Conservation (phyloP, 345 rosid genomes). For the Capsella bursapastoris region DNA sequence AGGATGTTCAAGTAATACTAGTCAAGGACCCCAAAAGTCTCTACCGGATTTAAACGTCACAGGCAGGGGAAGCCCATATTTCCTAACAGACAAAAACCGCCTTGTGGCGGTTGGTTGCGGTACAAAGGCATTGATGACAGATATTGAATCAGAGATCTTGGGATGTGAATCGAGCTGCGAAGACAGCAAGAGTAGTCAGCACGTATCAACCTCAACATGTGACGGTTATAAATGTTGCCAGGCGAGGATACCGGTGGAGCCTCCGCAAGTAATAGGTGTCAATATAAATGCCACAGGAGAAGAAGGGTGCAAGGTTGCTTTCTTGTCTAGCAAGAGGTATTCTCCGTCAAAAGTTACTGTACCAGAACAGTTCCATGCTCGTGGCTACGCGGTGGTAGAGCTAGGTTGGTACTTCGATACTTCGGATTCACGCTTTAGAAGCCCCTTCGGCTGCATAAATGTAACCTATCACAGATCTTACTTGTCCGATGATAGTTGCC, state of each 20-base stretch:
- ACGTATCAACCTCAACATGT: conserved; percentile 23
- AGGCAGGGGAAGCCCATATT: conserved; percentile 29
- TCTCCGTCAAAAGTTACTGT: background rate
- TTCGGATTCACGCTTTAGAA: conserved; percentile 21
- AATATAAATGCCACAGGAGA: background rate
- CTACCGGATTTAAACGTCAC: conserved; percentile 15
- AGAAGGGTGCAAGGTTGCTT: conserved; percentile 19
- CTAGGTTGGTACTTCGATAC: conserved; percentile 29
- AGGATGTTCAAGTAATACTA: conserved; percentile 25
- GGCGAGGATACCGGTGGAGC: conserved; percentile 28
- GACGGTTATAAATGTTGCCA: conserved; percentile 53
- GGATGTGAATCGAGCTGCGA: conserved; percentile 52
- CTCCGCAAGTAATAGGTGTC: conserved; percentile 12
- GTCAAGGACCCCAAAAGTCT: background rate
- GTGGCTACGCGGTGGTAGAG: conserved; percentile 4
- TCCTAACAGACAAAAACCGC: conserved; percentile 18
- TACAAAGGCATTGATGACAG: background rate
- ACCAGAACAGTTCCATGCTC: background rate
- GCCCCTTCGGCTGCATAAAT: background rate
- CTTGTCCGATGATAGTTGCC: background rate
- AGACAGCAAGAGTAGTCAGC: background rate
- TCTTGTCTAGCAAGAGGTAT: conserved; percentile 4
- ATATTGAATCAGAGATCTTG: conserved; percentile 1
- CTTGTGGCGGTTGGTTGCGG: conserved; percentile 47
- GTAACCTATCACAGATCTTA: background rate